Evolutionary conservation across 2,329 filamentous ascomycete genomes (phyloP), one percentile per base, ranked within the genome.

Genomic region (Aspergillus piperis): DNA sequence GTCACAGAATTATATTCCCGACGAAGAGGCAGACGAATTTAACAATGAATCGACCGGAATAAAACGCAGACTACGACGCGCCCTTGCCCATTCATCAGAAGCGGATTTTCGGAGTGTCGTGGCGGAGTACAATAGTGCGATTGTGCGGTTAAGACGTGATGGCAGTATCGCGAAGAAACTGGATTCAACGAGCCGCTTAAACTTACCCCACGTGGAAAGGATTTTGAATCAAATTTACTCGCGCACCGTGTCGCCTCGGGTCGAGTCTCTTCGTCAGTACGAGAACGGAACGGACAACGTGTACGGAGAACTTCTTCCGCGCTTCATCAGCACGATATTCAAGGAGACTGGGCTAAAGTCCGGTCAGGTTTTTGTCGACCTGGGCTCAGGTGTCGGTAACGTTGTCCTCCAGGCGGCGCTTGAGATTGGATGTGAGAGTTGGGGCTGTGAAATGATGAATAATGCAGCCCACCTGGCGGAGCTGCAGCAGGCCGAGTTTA

Each of bases 401-500:
- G 94, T 98, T 2, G 92, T 95, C 25, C 81, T 99, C 54, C 95
- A 99, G 75, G 92, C 94, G 2, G 95, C 95, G 0, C 84, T 99
- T 19, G 91, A 99, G 75, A 88, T 94, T 55, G 95, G 95, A 17
- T 96, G 92, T 74, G 92, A 96, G 73, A 94, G 90, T 75, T 97
- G 92, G 89, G 95, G 95, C 27, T 96, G 94, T 70, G 95, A 99
- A 76, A 91, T 96, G 83, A 96, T 97, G 92, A 84, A 89, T 59
- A 96, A 95, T 62, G 91, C 93, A 2, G 93, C 90, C 79, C 87
- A 88, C 58, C 84, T 96, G 32, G 95, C 92, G 7, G 86, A 90
- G 25, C 83, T 88, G 25, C 95, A 98, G 76, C 84, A 90, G 65
- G 83, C 84, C 38, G 95, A 99, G 75, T 96, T 99, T 68, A 82